Percentiles rank a stretch among this genome's conserved stretches.
Evolutionary conservation across 2,329 filamentous ascomycete species (phyloP).

Genomic region (Scedosporium boydii): DNA sequence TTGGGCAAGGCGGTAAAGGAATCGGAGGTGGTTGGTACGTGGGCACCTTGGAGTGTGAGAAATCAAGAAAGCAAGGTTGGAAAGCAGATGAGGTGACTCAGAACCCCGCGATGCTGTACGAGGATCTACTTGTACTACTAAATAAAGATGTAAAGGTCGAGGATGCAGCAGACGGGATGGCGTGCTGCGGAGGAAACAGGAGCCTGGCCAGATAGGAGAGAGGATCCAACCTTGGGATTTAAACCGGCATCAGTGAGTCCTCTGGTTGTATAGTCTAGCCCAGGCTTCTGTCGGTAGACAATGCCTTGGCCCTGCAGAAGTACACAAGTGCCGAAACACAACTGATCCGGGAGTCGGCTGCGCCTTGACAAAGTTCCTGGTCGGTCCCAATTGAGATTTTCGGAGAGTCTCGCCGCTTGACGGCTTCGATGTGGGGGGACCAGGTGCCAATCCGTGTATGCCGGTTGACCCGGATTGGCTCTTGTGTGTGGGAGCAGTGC

Average conservation of each 20-base stretch:
- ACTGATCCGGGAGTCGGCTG: not conserved
- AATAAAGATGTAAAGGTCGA: too few species aligned
- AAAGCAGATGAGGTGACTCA: not conserved
- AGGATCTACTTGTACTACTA: too few species aligned
- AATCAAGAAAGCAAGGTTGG: not conserved
- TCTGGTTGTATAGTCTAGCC: too few species aligned
- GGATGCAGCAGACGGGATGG: not conserved
- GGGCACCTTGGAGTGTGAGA: not conserved
- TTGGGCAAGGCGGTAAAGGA: not conserved
- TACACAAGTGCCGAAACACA: not conserved
- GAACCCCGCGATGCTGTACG: too few species aligned
- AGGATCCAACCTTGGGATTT: not conserved
- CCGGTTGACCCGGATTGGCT: not conserved
- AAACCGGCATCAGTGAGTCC: too few species aligned
- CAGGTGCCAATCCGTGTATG: not conserved
- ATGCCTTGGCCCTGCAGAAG: not conserved
- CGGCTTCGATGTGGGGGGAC: not conserved
- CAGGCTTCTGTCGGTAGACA: not conserved
- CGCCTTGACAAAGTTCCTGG: not conserved
- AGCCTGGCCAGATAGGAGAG: not conserved
- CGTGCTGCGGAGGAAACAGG: not conserved
- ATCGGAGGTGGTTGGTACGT: not conserved
- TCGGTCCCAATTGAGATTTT: not conserved
- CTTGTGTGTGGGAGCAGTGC: too few species aligned
- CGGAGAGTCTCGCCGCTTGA: not conserved